Evolutionary conservation across 129 eudicot genomes (phyloP).

Genomic region (Flaveria bidentis): DNA sequence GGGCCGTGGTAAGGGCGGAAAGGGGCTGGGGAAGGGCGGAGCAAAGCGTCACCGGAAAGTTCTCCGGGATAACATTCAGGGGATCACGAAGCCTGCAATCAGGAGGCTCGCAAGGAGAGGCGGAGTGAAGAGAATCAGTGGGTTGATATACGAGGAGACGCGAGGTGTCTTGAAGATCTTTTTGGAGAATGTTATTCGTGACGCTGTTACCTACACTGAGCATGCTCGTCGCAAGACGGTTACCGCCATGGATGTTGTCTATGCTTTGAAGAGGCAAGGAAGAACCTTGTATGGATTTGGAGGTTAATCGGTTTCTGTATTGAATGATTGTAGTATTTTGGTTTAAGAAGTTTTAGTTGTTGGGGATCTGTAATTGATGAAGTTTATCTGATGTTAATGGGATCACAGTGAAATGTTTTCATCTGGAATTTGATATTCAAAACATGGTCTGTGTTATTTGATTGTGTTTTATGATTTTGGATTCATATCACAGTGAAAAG

Average conservation of each 20-base stretch:
- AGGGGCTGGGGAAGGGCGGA: conserved; percentile 36
- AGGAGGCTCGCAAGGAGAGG: conserved; percentile 37
- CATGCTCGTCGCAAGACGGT: conserved; percentile 32
- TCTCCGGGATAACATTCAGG: conserved; percentile 34
- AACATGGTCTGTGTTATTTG: not conserved
- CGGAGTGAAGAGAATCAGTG: conserved; percentile 34
- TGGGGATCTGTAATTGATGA: not conserved
- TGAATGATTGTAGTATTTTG: not conserved
- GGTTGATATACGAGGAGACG: conserved; percentile 29
- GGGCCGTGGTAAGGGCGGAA: conserved; percentile 29
- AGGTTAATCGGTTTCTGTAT: not conserved
- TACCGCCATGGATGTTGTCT: conserved; percentile 32
- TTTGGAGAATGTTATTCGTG: conserved; percentile 36
- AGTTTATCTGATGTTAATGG: not conserved
- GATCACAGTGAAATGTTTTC: too few species aligned
- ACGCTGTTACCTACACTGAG: conserved; percentile 34
- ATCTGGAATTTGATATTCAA: not conserved
- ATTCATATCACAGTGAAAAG: not conserved
- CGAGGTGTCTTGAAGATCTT: conserved; percentile 35
- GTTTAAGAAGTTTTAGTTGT: too few species aligned
- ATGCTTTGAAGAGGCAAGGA: conserved; percentile 32
- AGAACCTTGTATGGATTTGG: conserved; percentile 24
- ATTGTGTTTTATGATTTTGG: not conserved
- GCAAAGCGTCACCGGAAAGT: conserved; percentile 35
- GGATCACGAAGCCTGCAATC: conserved; percentile 33